Base-by-base conservation (phyloP, 2,329 filamentous ascomycete species). In the Bimuria novae-zelandiae region DNA sequence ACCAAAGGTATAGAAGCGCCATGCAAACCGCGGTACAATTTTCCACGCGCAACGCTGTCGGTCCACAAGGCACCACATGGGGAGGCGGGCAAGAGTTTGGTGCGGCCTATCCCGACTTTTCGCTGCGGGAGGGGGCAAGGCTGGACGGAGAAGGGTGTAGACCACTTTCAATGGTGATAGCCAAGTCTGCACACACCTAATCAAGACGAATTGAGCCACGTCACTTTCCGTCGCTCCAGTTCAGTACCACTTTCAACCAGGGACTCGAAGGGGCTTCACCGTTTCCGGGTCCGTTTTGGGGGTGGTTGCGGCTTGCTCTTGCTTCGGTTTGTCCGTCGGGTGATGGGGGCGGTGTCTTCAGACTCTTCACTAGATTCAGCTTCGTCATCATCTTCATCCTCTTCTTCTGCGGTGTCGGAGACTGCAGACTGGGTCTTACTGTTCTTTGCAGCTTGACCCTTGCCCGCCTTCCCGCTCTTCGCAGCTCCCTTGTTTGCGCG, bases 301-400 rank as follows among this genome's bases (percentile, higher is more conserved):
- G 60, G 63, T 7, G 69, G 62, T 46, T 62, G 63, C 21, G 62
- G 40, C 30, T 59, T 64, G 5, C 44, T 39, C 10, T 40, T 43
- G 11, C 57, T 55, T n/a, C 68, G 59, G 41, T 65, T 67, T n/a
- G 69, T 71, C 47, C 67, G 60, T 32, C 70, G 56, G 17, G 68
- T 72, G 35, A 61, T 68, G 10, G 68, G 68, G 21, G 68, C 69
- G n/a, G 62, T 68, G 12, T 73, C 71, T 54, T 59, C 60, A 7
- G 67, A 71, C 35, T 69, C 69, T 8, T 60, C 54, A 45, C 61
- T 72, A 16, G 63, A 65, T 50, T 68, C 67, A 19, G 68, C 65
- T 14, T 67, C 65, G 6, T 69, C 67, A 12, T 67, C 68, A 11
- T 70, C 43, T 52, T 79, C 75, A 25, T 78, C 74, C 3, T 67